Evolutionary conservation across 306 rosid species (phyloP), one percentile per base, ranked within the genome.

Genomic region (Castanea mollissima): DNA sequence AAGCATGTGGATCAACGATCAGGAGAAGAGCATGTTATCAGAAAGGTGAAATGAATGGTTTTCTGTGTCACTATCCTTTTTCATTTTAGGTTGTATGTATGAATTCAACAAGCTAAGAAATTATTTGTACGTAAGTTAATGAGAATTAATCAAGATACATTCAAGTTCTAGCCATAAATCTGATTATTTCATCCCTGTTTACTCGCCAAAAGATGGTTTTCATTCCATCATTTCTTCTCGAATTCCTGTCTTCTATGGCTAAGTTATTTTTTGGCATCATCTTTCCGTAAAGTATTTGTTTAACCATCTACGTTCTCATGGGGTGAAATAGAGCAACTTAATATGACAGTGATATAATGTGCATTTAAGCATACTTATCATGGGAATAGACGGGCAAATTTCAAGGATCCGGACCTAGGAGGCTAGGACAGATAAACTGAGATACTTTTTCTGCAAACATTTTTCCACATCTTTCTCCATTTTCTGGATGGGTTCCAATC

Each of bases 1-100:
- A 93, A 86, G 71, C 97, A 93, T 79, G 81, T 91, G 57, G 99
- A 95, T 95, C 98, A 72, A 71, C 83, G 55, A 10, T 93, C 99
- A 1, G 99, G 99, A 76, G 98, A 95, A 27, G 88, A 86, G 1
- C 87, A 91, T 71, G 92, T 91, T 7, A 88, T 95, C 82, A 80
- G 98, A 80, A 88, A 64, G 4, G 2, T 54, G 16, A n/a, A 49
- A 20, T 10, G 15, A 21, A 79, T 16, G 52, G 51, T 20, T 38
- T 31, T 46, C 2, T 16, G n/a, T 16, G 18, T 55, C 59, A 27
- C 25, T 19, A 38, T 32, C 10, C 0, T 20, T 18, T 16, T 19
- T 11, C 5, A 4, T 23, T 19, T 69, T 20, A 23, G 19, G 31
- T 10, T 69, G 10, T 1, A 13, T 70, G 11, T 70, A 25, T 5